Evolutionary conservation across 768 basidiomycete genomes (phyloP).

Genomic region (Boletus subcaerulescens): DNA sequence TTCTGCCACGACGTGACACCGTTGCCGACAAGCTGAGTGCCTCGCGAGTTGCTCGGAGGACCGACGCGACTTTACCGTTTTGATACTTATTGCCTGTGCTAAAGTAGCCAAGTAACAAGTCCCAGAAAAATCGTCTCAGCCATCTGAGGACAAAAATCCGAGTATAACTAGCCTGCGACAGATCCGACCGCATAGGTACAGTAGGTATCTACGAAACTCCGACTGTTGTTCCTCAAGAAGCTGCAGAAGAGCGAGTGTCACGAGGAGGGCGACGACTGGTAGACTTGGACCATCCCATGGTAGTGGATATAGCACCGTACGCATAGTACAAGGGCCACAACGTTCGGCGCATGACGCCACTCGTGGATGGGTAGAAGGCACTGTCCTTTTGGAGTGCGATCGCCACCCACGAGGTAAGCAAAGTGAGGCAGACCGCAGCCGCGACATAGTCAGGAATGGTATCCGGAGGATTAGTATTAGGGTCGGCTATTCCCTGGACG

Average conservation of each 20-base stretch:
- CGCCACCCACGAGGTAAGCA: conserved; percentile 52
- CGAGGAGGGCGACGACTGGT: background rate
- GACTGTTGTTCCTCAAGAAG: background rate
- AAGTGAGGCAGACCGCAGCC: conserved; percentile 43
- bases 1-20: too few relatives aligned
- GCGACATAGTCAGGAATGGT: conserved; percentile 34
- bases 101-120: too few relatives aligned
- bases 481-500: conserved; percentile 23
- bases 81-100: too few relatives aligned
- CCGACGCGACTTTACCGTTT: too few relatives aligned
- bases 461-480: too few relatives aligned
- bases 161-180: too few relatives aligned
- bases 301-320: conserved; percentile 1
- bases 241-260: background rate
- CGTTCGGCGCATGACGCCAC: conserved; percentile 7
- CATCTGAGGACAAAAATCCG: too few relatives aligned
- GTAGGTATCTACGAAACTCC: too few relatives aligned
- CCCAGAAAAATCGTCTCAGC: too few relatives aligned
- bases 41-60: too few relatives aligned
- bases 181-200: too few relatives aligned
- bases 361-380: conserved; percentile 4
- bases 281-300: background rate
- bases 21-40: too few relatives aligned
- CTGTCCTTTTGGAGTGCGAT: conserved; percentile 44
- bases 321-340: conserved; percentile 25